Evolutionary conservation across 1,284 basidiomycete genomes (phyloP).

Genomic region (Coniferiporia sulphurascens): DNA sequence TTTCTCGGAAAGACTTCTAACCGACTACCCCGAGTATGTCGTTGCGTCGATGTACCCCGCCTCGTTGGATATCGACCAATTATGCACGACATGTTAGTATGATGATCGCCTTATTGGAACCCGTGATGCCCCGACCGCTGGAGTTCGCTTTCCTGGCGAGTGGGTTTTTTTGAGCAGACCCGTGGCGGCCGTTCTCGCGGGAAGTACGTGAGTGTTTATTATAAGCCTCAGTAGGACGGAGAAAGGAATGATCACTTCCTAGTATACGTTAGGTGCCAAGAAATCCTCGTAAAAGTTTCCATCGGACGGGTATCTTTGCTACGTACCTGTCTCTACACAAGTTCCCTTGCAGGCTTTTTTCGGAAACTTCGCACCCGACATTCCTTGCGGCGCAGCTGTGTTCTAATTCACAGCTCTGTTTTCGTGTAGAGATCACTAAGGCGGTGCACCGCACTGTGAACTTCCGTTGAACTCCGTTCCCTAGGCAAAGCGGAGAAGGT

Average conservation of each 20-base stretch:
- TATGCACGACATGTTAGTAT: neutral
- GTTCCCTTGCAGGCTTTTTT: neutral
- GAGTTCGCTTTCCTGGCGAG: too few species aligned
- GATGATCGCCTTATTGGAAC: too few species aligned
- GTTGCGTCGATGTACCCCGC: neutral
- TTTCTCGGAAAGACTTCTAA: slow-evolving; percentile 5
- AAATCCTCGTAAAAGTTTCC: neutral
- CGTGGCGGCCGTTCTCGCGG: neutral
- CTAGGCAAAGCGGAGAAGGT: neutral
- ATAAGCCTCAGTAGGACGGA: neutral
- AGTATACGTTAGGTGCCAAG: neutral
- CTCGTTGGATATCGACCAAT: neutral
- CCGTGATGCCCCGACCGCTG: too few species aligned
- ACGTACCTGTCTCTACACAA: neutral
- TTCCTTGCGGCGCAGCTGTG: neutral
- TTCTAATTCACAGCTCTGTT: neutral
- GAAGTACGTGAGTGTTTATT: neutral
- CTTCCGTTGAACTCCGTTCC: too few species aligned
- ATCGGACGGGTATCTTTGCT: neutral
- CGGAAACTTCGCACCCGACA: neutral
- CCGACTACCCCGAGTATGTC: neutral
- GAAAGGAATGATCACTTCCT: neutral
- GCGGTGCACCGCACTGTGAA: too few species aligned
- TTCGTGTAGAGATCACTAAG: neutral
- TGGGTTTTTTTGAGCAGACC: neutral